phyloP scores from a whole-genome alignment of 768 basidiomycete genomes.

The Neoboletus subvelutipes region DNA sequence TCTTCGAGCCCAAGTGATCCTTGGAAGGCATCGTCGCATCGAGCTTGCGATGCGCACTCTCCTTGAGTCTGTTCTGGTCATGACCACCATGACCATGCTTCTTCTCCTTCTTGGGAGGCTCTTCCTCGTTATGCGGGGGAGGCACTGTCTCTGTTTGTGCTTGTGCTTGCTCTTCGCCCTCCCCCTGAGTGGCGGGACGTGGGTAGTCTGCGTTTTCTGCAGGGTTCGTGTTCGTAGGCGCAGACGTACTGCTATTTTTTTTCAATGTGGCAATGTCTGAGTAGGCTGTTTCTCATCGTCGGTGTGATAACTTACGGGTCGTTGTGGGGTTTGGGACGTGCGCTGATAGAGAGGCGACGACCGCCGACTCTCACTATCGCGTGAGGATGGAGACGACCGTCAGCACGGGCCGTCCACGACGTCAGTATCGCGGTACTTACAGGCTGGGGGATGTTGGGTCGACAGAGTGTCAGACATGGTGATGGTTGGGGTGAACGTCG shows the following conservation, averaged over 20 bases:
- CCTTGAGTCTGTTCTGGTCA: slow-evolving; percentile 47
- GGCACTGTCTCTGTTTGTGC: slow-evolving; percentile 21
- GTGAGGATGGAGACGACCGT: background rate
- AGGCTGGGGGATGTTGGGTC: slow-evolving; percentile 46
- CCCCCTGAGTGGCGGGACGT: slow-evolving; percentile 45
- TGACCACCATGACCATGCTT: slow-evolving; percentile 37
- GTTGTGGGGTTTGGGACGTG: slow-evolving; percentile 38
- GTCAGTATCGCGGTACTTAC: slow-evolving; percentile 33
- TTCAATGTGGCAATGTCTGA: background rate
- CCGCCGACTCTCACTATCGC: slow-evolving; percentile 45
- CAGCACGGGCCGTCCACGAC: background rate
- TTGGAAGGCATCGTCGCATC: slow-evolving; percentile 51
- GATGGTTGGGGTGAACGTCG: slow-evolving; percentile 4
- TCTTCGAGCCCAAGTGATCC: slow-evolving; percentile 34
- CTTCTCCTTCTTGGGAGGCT: slow-evolving; percentile 49
- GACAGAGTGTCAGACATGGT: slow-evolving; percentile 33
- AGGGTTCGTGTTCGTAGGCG: slow-evolving; percentile 10
- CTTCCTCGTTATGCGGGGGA: slow-evolving; percentile 46
- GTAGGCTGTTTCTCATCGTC: background rate
- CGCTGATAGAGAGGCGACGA: slow-evolving; percentile 47
- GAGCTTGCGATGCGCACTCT: slow-evolving; percentile 45
- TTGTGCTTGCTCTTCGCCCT: slow-evolving; percentile 30
- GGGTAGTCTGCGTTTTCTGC: slow-evolving; percentile 47
- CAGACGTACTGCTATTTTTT: background rate
- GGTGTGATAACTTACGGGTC: slow-evolving; percentile 27